These are phyloP conservation scores for Candida xyloterini DNA, from an alignment of 805 yeast genomes.

Conservation along the genomic window DNA sequence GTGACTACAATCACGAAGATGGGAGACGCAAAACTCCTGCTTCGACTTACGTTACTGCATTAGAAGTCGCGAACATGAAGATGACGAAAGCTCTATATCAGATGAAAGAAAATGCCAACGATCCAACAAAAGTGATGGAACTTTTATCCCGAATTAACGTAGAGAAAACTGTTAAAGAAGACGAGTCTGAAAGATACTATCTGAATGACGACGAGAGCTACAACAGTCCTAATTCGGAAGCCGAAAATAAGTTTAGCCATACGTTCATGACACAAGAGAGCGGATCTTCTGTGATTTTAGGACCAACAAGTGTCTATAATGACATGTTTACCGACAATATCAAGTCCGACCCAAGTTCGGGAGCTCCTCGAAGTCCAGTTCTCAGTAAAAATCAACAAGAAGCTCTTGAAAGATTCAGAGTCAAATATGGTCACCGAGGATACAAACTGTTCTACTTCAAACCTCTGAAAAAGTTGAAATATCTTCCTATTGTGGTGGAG, in stretches of 20 bases:
- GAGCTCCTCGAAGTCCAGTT: neutral
- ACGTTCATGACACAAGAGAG: conserved; percentile 9
- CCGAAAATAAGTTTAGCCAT: conserved; percentile 7
- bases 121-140: conserved; percentile 1
- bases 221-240: neutral
- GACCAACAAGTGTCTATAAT: conserved; percentile 14
- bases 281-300: conserved; percentile 11
- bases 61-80: conserved; percentile 11
- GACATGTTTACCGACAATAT: conserved; percentile 6
- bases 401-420: conserved; percentile 9
- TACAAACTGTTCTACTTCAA: conserved; percentile 10
- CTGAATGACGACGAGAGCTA: neutral
- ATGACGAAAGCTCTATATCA: conserved; percentile 2
- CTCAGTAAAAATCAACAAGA: conserved; percentile 5
- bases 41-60: conserved; percentile 8
- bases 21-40: conserved; percentile 9
- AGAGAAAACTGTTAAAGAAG: no score
- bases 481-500: conserved; percentile 7
- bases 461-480: conserved; percentile 2
- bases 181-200: neutral
- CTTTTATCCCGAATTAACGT: neutral
- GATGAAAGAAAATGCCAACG: neutral
- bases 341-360: neutral
- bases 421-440: conserved; percentile 9
- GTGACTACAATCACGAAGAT: conserved; percentile 9